phyloP scores from a whole-genome alignment of 176 grass and related monocot genomes.

The Ensete glaucum region DNA sequence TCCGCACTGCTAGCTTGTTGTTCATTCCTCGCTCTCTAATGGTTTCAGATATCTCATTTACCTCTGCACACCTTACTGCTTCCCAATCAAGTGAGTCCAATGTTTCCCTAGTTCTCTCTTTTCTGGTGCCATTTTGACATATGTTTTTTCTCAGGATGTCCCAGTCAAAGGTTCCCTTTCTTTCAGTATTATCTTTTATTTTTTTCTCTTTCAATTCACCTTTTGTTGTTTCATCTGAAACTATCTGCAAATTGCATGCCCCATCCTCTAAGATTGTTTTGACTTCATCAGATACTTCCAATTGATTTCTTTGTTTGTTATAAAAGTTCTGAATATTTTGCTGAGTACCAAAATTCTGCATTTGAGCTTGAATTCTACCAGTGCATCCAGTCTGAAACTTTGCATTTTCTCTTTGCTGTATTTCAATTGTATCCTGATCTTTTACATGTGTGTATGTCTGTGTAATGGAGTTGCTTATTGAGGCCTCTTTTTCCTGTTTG shows the following conservation, averaged over 20 bases:
- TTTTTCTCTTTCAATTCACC: constrained; percentile 36
- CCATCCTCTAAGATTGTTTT: constrained; percentile 26
- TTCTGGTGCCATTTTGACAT: constrained; percentile 22
- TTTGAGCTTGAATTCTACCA: constrained; percentile 15
- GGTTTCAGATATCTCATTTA: constrained; percentile 50
- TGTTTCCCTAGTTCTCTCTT: constrained; percentile 48
- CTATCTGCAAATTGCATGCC: constrained; percentile 24
- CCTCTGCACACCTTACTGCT: constrained; percentile 56
- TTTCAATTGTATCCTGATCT: constrained; percentile 16
- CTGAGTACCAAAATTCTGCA: constrained; percentile 15
- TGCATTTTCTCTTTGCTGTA: constrained; percentile 3
- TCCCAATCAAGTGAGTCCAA: constrained; percentile 80
- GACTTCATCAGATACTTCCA: constrained; percentile 18
- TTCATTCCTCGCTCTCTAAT: constrained; percentile 84
- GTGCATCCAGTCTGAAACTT: constrained; percentile 14
- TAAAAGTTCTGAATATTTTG: constrained; percentile 22
- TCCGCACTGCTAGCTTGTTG: constrained; percentile 73
- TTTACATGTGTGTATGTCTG: constrained; percentile 13
- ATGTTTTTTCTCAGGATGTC: constrained; percentile 46
- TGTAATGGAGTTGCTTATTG: constrained; percentile 9
- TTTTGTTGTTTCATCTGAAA: constrained; percentile 21
- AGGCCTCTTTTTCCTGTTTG: constrained; percentile 19
- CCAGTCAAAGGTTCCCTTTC: constrained; percentile 54
- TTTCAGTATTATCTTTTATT: constrained; percentile 31
- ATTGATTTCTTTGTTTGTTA: constrained; percentile 20